phyloP scores from a whole-genome alignment of 1,284 basidiomycete genomes.

The Caloboletus firmus region DNA sequence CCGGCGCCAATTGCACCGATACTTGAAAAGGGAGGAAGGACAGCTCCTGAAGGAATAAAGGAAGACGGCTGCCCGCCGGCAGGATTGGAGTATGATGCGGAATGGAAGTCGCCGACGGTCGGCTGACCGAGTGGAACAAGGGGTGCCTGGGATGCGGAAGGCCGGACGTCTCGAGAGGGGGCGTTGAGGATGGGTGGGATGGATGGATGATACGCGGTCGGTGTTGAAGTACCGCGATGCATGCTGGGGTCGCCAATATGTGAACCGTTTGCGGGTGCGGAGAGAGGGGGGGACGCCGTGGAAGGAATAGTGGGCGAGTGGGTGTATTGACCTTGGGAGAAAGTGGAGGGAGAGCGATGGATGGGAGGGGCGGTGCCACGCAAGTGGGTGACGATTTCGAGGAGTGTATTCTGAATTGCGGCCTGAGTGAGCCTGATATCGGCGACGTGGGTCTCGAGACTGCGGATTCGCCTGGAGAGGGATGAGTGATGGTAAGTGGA shows the following conservation, averaged over 20 bases:
- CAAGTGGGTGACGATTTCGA: constrained; percentile 71
- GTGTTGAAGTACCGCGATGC: constrained; percentile 29
- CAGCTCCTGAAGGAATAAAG: constrained; percentile 43
- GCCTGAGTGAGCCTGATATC: constrained; percentile 70
- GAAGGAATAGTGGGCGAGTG: constrained; percentile 64
- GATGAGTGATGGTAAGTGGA: constrained; percentile 14
- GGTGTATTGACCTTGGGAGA: constrained; percentile 51
- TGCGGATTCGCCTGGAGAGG: constrained; percentile 72
- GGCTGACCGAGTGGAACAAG: constrained; percentile 16
- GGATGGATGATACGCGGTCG: constrained; percentile 25
- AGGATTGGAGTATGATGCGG: constrained; percentile 28
- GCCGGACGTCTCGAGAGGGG: constrained; percentile 28
- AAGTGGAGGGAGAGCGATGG: constrained; percentile 62
- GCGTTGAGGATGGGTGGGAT: constrained; percentile 31
- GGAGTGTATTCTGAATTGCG: constrained; percentile 72
- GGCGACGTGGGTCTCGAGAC: constrained; percentile 79
- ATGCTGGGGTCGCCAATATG: constrained; percentile 26
- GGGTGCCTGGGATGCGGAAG: constrained; percentile 25
- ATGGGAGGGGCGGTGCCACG: constrained; percentile 49
- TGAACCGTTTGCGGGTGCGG: constrained; percentile 43
- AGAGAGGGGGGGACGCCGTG: constrained; percentile 57
- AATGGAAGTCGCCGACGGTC: constrained; percentile 23
- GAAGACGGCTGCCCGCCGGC: constrained; percentile 18
- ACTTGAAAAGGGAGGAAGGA: constrained; percentile 70
- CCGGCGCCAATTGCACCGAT: constrained; percentile 59